These are phyloP conservation scores for Kodamaea anthophila DNA, from an alignment of 1,139 yeast genomes.

Conservation along the genomic window DNA sequence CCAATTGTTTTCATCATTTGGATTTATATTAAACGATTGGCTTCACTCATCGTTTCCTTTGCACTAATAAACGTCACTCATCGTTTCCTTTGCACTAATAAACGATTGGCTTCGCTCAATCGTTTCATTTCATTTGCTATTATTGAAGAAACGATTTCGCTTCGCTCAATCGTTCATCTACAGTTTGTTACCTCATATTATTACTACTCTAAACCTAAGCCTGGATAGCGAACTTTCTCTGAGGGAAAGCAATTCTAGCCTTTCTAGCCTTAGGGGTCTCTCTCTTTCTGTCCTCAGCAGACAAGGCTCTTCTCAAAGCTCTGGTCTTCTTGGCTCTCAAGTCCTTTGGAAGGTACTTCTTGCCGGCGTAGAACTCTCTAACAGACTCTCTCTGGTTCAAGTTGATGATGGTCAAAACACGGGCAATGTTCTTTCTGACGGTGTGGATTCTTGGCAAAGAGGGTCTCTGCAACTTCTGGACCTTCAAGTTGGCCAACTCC, in stretches of 20 bases:
- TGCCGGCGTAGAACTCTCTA: conserved; percentile 92
- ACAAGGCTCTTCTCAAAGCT: conserved; percentile 97
- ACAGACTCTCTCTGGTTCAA: conserved; percentile 94
- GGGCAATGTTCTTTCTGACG: conserved; percentile 98
- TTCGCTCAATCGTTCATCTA: too few relatives aligned
- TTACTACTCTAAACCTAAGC: conserved; percentile 48
- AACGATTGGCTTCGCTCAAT: too few relatives aligned
- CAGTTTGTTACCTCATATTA: too few relatives aligned
- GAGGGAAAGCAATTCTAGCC: conserved; percentile 94
- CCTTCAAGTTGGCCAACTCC: conserved; percentile 94
- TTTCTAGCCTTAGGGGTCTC: conserved; percentile 87
- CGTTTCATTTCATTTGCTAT: conserved; percentile 6
- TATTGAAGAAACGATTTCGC: conserved; percentile 8
- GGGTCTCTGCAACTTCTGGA: conserved; percentile 89
- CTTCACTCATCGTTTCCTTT: too few relatives aligned
- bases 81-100: too few relatives aligned
- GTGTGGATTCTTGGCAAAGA: conserved; percentile 92
- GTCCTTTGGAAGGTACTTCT: conserved; percentile 97
- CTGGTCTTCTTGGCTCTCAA: conserved; percentile 99
- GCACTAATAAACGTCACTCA: too few relatives aligned
- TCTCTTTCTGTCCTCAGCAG: conserved; percentile 77
- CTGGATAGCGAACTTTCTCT: conserved; percentile 97
- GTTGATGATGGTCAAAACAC: conserved; percentile 96
- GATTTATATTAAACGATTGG: too few relatives aligned
- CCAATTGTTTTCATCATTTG: too few relatives aligned